Evolutionary conservation across 1,284 basidiomycete species (phyloP), one percentile per base, ranked within the genome.

Genomic region (Stygiomarasmius scandens): DNA sequence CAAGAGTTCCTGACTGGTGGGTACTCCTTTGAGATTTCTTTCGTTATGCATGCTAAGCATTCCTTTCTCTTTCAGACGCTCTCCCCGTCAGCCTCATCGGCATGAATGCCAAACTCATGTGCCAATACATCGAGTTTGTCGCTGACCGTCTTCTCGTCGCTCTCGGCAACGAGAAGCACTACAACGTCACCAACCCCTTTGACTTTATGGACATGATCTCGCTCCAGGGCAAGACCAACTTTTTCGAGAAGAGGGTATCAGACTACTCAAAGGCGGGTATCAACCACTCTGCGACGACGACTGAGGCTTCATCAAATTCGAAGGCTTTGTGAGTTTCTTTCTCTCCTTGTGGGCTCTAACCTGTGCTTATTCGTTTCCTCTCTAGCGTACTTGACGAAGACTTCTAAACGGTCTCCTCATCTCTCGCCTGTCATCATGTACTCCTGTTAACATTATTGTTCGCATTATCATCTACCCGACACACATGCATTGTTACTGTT

Each of bases 51-150:
- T 16, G 22, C 38, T 16, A 36, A 22, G 50, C 19, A 49, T 46
- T 63, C 25, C 3, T 46, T 32, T 23, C 34, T n/a, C 10, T 56
- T 44, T 16, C 53, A 88, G 89, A 89, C 69, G 88, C 90, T 2
- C 77, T 93, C 4, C 89, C 90, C 1, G 83, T 85, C 16, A 78
- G 76, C 2, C 77, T 93, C 50, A 93, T 93, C 53, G 90, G 90
- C 61, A 96, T 95, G 90, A 95, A 95, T 68, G 73, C 89, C 2
- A 82, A 80, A 50, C 80, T 95, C 53, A 95, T 96, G 93, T 84
- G 88, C 70, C 93, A 93, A 69, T 99, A 98, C 79, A 98, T 98
- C 61, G 93, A 97, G 74, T 98, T 97, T 66, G 95, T 98, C 56
- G 96, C 96, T 45, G 96, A 98, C 69, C 88, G 96, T 54, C 82